phyloP scores from a whole-genome alignment of 768 basidiomycete genomes.

The Boletus tylopilopsis region DNA sequence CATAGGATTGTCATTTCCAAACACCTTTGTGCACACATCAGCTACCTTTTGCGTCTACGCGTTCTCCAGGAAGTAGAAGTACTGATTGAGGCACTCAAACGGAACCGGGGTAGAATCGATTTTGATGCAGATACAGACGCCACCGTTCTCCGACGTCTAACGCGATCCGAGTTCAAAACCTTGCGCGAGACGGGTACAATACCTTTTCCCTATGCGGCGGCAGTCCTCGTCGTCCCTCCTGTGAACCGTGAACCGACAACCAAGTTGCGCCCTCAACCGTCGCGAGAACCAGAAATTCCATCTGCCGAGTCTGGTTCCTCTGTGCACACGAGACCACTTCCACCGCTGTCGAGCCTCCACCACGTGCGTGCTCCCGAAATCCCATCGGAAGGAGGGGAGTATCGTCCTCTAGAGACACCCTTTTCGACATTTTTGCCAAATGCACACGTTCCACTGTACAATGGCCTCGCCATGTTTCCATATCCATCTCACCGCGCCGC shows the following conservation, averaged over 20 bases:
- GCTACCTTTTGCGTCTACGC: slow-evolving; percentile 65
- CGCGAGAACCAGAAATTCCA: slow-evolving; percentile 35
- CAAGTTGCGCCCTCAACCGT: slow-evolving; percentile 39
- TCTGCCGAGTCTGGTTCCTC: slow-evolving; percentile 4
- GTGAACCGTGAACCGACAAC: slow-evolving; percentile 51
- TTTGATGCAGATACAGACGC: slow-evolving; percentile 18
- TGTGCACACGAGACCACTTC: slow-evolving; percentile 17
- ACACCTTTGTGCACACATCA: slow-evolving; percentile 51
- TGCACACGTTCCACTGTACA: slow-evolving; percentile 58
- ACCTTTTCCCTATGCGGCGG: slow-evolving; percentile 52
- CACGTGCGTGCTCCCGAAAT: neutral
- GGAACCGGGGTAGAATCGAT: neutral
- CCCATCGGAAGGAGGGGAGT: neutral
- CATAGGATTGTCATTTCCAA: slow-evolving; percentile 35
- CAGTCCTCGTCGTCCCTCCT: slow-evolving; percentile 68
- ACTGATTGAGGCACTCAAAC: slow-evolving; percentile 35
- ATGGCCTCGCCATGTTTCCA: slow-evolving; percentile 64
- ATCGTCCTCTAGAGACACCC: slow-evolving; percentile 4
- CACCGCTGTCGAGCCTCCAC: slow-evolving; percentile 26
- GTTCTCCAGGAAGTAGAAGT: slow-evolving; percentile 74
- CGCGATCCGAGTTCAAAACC: slow-evolving; percentile 53
- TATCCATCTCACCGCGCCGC: slow-evolving; percentile 55
- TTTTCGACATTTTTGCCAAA: slow-evolving; percentile 28
- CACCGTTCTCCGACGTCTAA: slow-evolving; percentile 59
- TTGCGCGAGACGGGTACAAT: slow-evolving; percentile 46